Evolutionary conservation across 768 basidiomycete species (phyloP), one percentile per base, ranked within the genome.

Genomic region (Suillus ampliporus): DNA sequence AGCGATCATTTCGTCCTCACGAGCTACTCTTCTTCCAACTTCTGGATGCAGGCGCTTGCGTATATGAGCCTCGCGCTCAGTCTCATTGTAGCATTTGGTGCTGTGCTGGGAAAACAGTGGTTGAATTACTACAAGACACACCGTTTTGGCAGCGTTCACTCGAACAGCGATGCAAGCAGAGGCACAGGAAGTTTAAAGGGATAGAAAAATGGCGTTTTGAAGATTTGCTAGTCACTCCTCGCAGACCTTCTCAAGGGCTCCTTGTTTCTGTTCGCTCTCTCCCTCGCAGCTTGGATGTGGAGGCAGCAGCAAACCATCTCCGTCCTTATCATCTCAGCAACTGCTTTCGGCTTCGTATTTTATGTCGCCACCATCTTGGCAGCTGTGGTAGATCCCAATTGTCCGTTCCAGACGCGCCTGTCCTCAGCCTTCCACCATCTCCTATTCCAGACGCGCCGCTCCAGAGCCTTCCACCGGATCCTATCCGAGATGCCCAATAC

Each of bases 31-130:
- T 28, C 23, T 19, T 56, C 61, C 26, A 41, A 28, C n/a, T 35
- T 60, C 23, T 58, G 64, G 50, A 51, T 53, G 5, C 68, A 69
- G 34, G 52, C 26, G 28, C 48, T 67, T 19, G 44, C 50, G 14
- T 68, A 67, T 31, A 34, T 38, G 19, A 68, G 67, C 35, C 57
- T 68, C 21, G 11, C 67, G 9, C 28, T 35, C 10, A 60, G 50
- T 26, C 58, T 67, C 3, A n/a, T 65, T 28, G 58, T 67, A 2
- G 67, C 67, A 6, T 37, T 64, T 4, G 61, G 66, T 28, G 66
- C 66, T 17, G 37, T 67, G 17, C n/a, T 67, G 10, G 67, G 63
- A 10, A 68, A 68, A 38, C 67, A 67, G 43, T 67, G 67, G 66
- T 44, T 67, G 4, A n/a, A 14, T 15, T 14, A 63, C 26, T 50